Evolutionary conservation across 2,329 filamentous ascomycete species (phyloP), one percentile per base, ranked within the genome.

Genomic region (Teratosphaeria zuluensis): DNA sequence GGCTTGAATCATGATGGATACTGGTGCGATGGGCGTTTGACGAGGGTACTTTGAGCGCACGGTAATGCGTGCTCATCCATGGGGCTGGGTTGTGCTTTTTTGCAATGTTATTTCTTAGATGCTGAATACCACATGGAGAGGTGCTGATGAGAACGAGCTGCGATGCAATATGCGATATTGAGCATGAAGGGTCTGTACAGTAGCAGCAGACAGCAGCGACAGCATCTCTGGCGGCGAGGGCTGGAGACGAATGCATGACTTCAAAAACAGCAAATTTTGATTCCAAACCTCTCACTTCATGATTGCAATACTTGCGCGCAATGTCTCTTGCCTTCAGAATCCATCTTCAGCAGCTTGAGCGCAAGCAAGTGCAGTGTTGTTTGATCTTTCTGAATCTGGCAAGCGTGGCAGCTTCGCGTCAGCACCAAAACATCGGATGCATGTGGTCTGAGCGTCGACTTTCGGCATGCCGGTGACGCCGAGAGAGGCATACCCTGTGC

Each of bases 1-100:
- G 52, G 52, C n/a, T 54, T 58, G 31, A 42, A 59, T 59, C 58
- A 57, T n/a, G 57, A 56, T 62, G 59, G 63, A 57, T 62, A 59
- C 42, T 60, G 59, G 64, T 61, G 69, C 62, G 65, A 67, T 62
- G 62, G 66, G 62, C 61, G 79, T 84, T 82, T 83, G 76, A 75
- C 78, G 67, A 71, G 70, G 69, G 19, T 54, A 35, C n/a, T 52
- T 73, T 77, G 51, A 51, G 56, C 66, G 68, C 69, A 68, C 72
- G 74, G 69, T 78, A 78, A 78, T 78, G 76, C 76, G 75, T 53
- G 52, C 52, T 53, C 52, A 53, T 4, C 52, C n/a, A 31, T 31
- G 28, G 52, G 24, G 52, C 31, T 75, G 74, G 75, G 75, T 74
- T 75, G 74, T 76, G 68, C 64, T 63, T 68, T 62, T 60, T 63